Percentiles rank a stretch among this genome's conserved stretches.
These are phyloP conservation scores for Aureobasidium sp. DNA, from an alignment of 2,329 filamentous ascomycete species.

Conservation along the genomic window DNA sequence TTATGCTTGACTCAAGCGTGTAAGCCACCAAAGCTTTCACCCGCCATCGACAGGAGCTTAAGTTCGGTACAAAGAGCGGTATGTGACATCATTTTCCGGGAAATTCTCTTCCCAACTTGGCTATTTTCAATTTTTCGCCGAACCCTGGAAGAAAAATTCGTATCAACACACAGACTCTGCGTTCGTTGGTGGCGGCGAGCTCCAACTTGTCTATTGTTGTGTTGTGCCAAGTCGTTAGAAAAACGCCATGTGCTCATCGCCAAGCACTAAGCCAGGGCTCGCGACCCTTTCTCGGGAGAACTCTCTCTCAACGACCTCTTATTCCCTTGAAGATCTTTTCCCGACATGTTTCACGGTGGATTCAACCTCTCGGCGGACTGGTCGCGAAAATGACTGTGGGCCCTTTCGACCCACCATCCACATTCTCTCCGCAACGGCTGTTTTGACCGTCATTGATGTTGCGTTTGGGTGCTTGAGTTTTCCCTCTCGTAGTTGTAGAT, in stretches of 20 bases:
- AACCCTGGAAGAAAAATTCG: not conserved
- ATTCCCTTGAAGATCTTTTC: slow-evolving; percentile 6
- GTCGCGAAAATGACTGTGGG: slow-evolving; percentile 8
- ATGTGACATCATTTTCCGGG: slow-evolving; percentile 10
- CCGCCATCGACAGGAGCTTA: slow-evolving; percentile 13
- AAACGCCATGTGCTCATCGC: slow-evolving; percentile 10
- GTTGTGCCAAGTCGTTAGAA: slow-evolving; percentile 6
- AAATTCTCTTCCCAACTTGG: slow-evolving; percentile 8
- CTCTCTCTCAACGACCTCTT: slow-evolving; percentile 12
- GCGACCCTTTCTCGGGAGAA: not conserved
- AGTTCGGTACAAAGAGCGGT: not conserved
- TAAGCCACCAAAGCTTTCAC: slow-evolving; percentile 11
- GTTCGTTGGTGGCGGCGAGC: not conserved
- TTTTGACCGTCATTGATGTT: slow-evolving; percentile 12
- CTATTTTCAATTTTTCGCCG: not conserved
- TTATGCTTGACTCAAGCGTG: slow-evolving; percentile 7
- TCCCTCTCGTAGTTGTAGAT: not conserved
- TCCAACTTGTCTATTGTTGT: slow-evolving; percentile 2
- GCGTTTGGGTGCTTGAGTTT: slow-evolving; percentile 5
- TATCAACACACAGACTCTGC: not conserved
- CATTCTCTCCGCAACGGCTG: slow-evolving; percentile 14
- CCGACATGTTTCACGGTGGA: slow-evolving; percentile 8
- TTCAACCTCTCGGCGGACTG: slow-evolving; percentile 10
- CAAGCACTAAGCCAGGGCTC: not conserved
- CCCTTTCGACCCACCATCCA: slow-evolving; percentile 6